phyloP scores from a whole-genome alignment of 805 yeast species.

The Hermanozyma aechmeae region DNA sequence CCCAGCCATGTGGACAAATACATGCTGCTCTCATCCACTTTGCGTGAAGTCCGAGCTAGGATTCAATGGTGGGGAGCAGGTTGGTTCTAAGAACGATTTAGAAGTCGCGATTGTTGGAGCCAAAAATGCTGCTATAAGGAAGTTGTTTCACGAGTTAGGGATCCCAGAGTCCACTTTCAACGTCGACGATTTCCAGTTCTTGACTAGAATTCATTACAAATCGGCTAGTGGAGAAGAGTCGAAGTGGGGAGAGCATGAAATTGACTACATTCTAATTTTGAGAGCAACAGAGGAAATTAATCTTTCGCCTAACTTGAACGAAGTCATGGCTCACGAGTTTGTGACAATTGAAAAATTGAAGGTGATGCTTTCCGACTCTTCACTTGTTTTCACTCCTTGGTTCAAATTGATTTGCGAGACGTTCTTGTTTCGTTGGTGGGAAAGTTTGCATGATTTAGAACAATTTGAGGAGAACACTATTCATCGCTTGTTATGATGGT shows the following conservation, averaged over 20 bases:
- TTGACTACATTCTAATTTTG: constrained; percentile 85
- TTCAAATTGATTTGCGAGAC: constrained; percentile 90
- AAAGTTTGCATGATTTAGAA: constrained; percentile 49
- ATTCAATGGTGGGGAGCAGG: constrained; percentile 6
- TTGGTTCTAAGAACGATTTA: constrained; percentile 24
- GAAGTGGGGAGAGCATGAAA: constrained; percentile 96
- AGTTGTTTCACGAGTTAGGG: constrained; percentile 89
- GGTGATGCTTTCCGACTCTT: constrained; percentile 61
- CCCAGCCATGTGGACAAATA: constrained; percentile 96
- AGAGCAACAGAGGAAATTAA: constrained; percentile 41
- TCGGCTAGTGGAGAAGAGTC: constrained; percentile 62
- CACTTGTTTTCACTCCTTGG: constrained; percentile 92
- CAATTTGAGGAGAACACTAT: constrained; percentile 37
- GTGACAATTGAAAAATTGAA: constrained; percentile 62
- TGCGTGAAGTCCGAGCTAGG: constrained; percentile 81
- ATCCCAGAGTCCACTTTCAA: constrained; percentile 56
- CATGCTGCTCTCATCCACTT: constrained; percentile 97
- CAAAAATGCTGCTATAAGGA: constrained; percentile 83
- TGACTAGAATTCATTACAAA: constrained; percentile 92
- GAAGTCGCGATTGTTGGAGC: constrained; percentile 65
- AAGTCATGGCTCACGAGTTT: constrained; percentile 73
- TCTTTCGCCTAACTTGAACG: constrained; percentile 59
- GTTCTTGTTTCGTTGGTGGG: constrained; percentile 94
- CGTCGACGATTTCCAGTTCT: constrained; percentile 59
- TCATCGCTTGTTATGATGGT: constrained; percentile 37